Conservation (phyloP, 2,329 filamentous ascomycete genomes). For the Xylariaceae sp. region DNA sequence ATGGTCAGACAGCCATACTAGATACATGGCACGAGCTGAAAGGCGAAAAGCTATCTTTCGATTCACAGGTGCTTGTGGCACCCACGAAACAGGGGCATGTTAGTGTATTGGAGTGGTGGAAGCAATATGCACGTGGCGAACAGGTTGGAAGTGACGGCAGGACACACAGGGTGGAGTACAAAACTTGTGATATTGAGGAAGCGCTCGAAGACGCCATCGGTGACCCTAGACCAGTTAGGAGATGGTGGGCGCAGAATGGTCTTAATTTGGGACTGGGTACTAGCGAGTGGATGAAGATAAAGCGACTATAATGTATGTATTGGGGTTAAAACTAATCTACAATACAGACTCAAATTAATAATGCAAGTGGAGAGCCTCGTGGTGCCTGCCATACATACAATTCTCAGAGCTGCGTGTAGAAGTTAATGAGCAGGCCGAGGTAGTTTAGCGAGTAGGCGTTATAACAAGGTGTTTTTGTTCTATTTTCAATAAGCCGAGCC, state of each 20-base stretch:
- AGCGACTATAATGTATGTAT: constrained; percentile 70
- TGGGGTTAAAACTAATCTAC: too few species aligned
- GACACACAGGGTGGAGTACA: constrained; percentile 83
- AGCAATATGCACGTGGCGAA: constrained; percentile 65
- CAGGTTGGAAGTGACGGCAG: constrained; percentile 55
- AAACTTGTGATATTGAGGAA: constrained; percentile 94
- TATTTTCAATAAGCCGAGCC: too few species aligned
- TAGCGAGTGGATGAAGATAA: constrained; percentile 87
- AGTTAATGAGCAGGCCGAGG: too few species aligned
- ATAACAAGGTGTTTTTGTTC: too few species aligned
- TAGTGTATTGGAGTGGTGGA: constrained; percentile 92
- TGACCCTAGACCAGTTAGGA: constrained; percentile 73
- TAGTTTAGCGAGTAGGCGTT: too few species aligned
- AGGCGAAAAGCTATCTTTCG: constrained; percentile 75
- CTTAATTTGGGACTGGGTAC: constrained; percentile 81
- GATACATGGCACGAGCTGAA: constrained; percentile 81
- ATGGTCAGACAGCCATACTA: constrained; percentile 83
- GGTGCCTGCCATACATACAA: too few species aligned
- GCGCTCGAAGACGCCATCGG: constrained; percentile 84
- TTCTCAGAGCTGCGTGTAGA: too few species aligned
- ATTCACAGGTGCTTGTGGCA: constrained; percentile 81
- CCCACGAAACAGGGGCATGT: constrained; percentile 88
- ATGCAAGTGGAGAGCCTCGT: too few species aligned
- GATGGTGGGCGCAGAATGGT: constrained; percentile 89
- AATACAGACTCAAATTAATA: too few species aligned